Evolutionary conservation across 2,329 filamentous ascomycete genomes (phyloP), one percentile per base, ranked within the genome.

Genomic region (Tricladium varicosporioides): DNA sequence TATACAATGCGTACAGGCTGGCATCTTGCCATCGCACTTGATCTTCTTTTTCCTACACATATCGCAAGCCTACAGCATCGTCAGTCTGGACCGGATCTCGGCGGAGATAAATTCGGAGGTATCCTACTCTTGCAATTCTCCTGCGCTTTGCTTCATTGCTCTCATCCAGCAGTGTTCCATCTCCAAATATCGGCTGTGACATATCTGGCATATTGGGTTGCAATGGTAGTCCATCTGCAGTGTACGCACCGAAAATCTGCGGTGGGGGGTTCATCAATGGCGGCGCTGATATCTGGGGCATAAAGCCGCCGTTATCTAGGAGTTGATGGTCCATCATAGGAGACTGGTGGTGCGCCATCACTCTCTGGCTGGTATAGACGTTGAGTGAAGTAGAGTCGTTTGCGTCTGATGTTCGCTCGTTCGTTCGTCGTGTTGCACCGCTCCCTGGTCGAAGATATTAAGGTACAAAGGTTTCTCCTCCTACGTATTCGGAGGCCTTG

Each of bases 1-100:
- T 72, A 89, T 88, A 73, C 93, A 99, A 75, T 97, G 94, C 7
- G 91, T 92, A 75, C 94, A 99, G 59, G 92, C 86, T 40, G 94
- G 93, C 75, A 96, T 85, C 76, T 95, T 96, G 65, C 94, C 93
- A 71, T 97, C 94, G 74, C 93, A 97, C 76, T 97, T 97, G 75
- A 97, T 94, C 80, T 93, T 96, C 75, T 91, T 92, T 77, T 96
- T 96, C 67, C 92, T 83, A 72, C 93, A 97, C 92, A 83, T 80
- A 63, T 84, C 81, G 69, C 81, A 84, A 53, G 81, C 81, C 67
- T 81, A 45, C 19, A 45, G n/a, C 18, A 33, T 45, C 43, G 73
- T 54, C 47, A 57, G 55, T 33, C 16, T 44, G 13, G 31, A 40
- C 36, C 11, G 10, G 16, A 18, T 9, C 15, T 13, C 33, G 14